Base-by-base conservation (phyloP, 192 early-diverging fungal species). In the Chytriomyces sp. region DNA sequence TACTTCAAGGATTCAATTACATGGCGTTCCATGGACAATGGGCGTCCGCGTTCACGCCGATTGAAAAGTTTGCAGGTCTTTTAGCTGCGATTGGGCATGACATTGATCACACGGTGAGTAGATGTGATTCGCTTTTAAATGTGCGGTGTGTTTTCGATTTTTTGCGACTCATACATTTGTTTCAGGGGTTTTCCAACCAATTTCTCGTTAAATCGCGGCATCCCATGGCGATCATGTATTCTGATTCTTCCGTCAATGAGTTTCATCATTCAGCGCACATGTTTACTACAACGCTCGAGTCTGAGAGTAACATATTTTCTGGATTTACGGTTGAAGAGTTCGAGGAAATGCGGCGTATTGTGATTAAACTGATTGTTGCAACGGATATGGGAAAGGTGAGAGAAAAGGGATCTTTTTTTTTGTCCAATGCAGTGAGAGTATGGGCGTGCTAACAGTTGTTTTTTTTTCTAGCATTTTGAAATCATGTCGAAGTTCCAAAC, bases 401-500 rank as follows among this genome's bases (percentile, higher is more conserved):
- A 10, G n/a, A n/a, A n/a, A 26, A 45, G 6, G 18, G 20, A 45
- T 46, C 8, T 7, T 35, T 46, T 26, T 0, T 7, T 23, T 23
- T 23, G 63, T 23, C 11, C 23, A 26, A 11, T 65, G 23, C 24
- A 43, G 13, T 65, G 64, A 72, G 26, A 20, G 1, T 5, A 61
- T n/a, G 24, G 59, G 59, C 57, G n/a, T 28, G n/a, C 65, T 10
- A 64, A 45, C 20, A 4, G 2, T 35, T 35, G 2, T 69, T 16
- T 69, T 64, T 50, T 70, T 9, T 43, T 53, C 35, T 62, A 79
- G 81, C 88, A 89, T 64, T 89, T 89, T 82, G 88, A 89, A 80
- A 87, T 85, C 69, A 72, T 88, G 43, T 74, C 83, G 13, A 89
- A 87, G 68, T 90, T 90, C 78, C 86, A 87, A 64, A 86, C 87